Percentiles rank a stretch among this genome's conserved stretches.
Conservation (phyloP, 2,329 filamentous ascomycete genomes). For the Xylariaceae sp. region DNA sequence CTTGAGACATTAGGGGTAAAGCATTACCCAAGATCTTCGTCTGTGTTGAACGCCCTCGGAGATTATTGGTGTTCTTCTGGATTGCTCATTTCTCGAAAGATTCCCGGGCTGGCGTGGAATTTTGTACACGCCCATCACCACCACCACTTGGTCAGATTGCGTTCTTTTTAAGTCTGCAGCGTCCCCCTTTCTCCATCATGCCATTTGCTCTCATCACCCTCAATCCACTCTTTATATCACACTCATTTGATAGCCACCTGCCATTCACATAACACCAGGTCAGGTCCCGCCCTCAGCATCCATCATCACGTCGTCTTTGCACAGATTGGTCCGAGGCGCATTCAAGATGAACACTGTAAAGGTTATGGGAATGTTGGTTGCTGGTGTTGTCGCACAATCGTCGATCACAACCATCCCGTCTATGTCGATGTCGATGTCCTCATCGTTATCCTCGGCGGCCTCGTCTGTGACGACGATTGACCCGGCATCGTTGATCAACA, state of each 20-base stretch:
- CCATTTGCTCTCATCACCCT: conserved; percentile 5
- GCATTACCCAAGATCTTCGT: conserved; percentile 5
- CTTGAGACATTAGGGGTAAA: conserved; percentile 20
- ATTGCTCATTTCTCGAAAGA: conserved; percentile 32
- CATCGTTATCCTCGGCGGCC: not conserved
- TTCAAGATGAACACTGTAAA: too few relatives aligned
- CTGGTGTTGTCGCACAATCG: not conserved
- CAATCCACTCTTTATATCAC: conserved; percentile 10
- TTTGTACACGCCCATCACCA: conserved; percentile 10
- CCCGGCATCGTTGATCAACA: not conserved
- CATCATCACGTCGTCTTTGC: not conserved
- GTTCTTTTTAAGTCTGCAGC: conserved; percentile 19
- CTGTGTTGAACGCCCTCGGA: conserved; percentile 23
- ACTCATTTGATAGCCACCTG: conserved; percentile 5
- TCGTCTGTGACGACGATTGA: conserved; percentile 1
- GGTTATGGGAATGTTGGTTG: too few relatives aligned
- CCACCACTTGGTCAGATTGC: conserved; percentile 8
- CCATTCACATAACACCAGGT: not conserved
- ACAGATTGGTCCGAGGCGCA: too few relatives aligned
- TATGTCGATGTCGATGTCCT: not conserved
- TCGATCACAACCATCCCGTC: not conserved
- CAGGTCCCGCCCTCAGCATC: not conserved
- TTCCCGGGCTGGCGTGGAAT: conserved; percentile 12
- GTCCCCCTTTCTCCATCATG: conserved; percentile 6
- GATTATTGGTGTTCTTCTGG: conserved; percentile 21